Percentiles rank a stretch among this genome's conserved stretches.
Conservation (phyloP, 1,139 yeast genomes). For the Pichia sp. region DNA sequence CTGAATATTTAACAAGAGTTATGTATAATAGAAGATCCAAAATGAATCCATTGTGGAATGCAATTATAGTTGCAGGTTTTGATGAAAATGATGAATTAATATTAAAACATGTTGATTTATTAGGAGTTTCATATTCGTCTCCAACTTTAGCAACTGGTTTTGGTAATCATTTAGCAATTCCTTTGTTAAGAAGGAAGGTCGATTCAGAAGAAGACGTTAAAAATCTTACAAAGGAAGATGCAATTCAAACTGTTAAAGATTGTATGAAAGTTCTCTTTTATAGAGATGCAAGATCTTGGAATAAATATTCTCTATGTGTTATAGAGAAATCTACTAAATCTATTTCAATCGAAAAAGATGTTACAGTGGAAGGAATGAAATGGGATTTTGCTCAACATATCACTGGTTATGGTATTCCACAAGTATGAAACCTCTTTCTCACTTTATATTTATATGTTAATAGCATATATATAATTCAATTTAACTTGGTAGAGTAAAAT, state of each 20-base stretch:
- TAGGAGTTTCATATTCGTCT: constrained; percentile 86
- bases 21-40: constrained; percentile 84
- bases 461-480: not conserved
- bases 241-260: constrained; percentile 67
- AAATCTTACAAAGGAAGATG: constrained; percentile 66
- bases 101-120: constrained; percentile 78
- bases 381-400: constrained; percentile 92
- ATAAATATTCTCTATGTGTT: constrained; percentile 79
- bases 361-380: constrained; percentile 66
- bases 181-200: constrained; percentile 78
- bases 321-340: constrained; percentile 52
- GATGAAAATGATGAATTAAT: constrained; percentile 65
- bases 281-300: constrained; percentile 92
- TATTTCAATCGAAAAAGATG: constrained; percentile 58
- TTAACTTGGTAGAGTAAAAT: too few species aligned
- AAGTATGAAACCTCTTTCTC: constrained; percentile 16
- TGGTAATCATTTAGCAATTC: constrained; percentile 92
- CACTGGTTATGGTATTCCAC: constrained; percentile 69
- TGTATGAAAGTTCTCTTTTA: constrained; percentile 93
- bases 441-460: not conserved
- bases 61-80: constrained; percentile 84
- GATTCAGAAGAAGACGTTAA: constrained; percentile 69
- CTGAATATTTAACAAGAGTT: constrained; percentile 78
- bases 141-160: constrained; percentile 95
- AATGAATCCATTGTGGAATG: constrained; percentile 96